These are phyloP conservation scores for Trichosanthes cucumerina DNA, from an alignment of 306 rosid genomes.

Conservation along the genomic window DNA sequence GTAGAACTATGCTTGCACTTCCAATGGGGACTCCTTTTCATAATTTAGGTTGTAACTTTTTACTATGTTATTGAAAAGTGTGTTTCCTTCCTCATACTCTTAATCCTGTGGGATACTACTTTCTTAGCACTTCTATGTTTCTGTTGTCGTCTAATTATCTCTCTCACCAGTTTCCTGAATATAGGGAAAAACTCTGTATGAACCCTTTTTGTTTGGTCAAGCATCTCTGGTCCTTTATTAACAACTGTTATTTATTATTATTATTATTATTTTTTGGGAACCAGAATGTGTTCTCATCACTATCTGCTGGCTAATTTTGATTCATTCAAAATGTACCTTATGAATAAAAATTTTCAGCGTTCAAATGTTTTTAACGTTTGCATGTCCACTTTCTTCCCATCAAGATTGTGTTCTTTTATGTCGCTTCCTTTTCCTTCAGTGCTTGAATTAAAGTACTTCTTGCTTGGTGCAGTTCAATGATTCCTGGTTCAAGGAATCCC, in stretches of 20 bases:
- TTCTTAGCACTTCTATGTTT: background rate
- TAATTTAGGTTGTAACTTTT: background rate
- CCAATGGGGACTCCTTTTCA: background rate
- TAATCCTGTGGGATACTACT: background rate
- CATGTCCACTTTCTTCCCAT: background rate
- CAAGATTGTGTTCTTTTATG: background rate
- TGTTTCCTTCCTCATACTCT: background rate
- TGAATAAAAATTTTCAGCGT: background rate
- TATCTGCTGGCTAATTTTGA: background rate
- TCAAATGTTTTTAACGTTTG: background rate
- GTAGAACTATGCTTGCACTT: background rate
- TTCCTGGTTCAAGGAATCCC: conserved; percentile 99
- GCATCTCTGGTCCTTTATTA: background rate
- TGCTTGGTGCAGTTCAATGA: conserved; percentile 76
- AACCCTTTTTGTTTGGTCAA: background rate
- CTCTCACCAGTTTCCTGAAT: background rate
- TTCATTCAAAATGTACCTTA: background rate
- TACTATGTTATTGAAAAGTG: background rate
- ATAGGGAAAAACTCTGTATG: background rate
- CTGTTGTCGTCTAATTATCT: background rate
- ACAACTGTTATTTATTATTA: background rate
- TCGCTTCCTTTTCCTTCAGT: background rate
- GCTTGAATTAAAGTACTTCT: conserved; percentile 10
- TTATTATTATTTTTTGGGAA: background rate
- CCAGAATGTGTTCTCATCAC: background rate